Conservation (phyloP, 2,329 filamentous ascomycete genomes). For the Colletotrichum zoysiae region DNA sequence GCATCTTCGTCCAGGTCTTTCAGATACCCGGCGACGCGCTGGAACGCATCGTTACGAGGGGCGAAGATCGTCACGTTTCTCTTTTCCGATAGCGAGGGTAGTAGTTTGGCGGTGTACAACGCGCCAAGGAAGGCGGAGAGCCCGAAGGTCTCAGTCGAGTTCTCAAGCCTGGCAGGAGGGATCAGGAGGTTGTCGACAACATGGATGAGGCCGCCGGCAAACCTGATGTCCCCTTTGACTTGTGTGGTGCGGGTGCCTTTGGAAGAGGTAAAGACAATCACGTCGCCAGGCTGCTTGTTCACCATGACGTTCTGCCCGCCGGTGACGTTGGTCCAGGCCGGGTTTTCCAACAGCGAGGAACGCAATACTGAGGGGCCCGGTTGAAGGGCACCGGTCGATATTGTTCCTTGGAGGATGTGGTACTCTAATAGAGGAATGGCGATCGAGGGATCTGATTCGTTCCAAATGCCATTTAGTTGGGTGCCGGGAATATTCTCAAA, state of each 20-base stretch:
- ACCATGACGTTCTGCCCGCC: slow-evolving; percentile 63
- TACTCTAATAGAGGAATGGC: slow-evolving; percentile 68
- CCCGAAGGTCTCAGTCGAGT: slow-evolving; percentile 52
- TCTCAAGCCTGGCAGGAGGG: slow-evolving; percentile 56
- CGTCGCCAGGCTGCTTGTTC: slow-evolving; percentile 57
- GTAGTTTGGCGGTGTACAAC: slow-evolving; percentile 52
- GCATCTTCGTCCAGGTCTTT: slow-evolving; percentile 54
- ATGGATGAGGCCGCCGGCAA: slow-evolving; percentile 64
- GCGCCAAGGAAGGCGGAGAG: slow-evolving; percentile 58
- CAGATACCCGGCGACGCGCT: slow-evolving; percentile 59
- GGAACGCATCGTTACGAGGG: slow-evolving; percentile 65
- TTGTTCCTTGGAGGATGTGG: slow-evolving; percentile 69
- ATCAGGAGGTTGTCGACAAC: slow-evolving; percentile 65
- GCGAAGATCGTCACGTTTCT: slow-evolving; percentile 67
- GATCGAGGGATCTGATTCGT: slow-evolving; percentile 58
- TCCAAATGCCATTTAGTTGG: slow-evolving; percentile 61
- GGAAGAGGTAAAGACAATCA: slow-evolving; percentile 56
- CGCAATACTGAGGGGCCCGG: slow-evolving; percentile 55
- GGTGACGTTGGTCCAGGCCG: slow-evolving; percentile 62
- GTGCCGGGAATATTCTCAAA: slow-evolving; percentile 68
- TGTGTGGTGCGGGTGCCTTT: slow-evolving; percentile 58
- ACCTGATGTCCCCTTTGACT: slow-evolving; percentile 58
- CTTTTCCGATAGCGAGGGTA: slow-evolving; percentile 57
- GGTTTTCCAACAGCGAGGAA: slow-evolving; percentile 57
- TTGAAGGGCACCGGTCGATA: slow-evolving; percentile 55